Evolutionary conservation across 768 basidiomycete genomes (phyloP), one percentile per base, ranked within the genome.

Genomic region (Lactarius indigo): DNA sequence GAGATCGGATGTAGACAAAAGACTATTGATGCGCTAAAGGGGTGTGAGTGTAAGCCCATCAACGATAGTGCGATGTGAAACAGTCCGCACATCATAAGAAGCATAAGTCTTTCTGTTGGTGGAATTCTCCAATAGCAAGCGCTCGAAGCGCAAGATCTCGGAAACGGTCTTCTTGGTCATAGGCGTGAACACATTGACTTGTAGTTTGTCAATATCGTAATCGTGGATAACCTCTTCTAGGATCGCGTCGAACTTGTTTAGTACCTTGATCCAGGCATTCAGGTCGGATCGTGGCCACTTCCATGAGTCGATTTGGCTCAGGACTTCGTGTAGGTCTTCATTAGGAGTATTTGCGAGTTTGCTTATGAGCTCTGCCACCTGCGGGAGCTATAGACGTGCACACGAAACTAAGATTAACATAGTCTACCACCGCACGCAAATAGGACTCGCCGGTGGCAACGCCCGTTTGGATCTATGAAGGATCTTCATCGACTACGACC

Each of bases 61-160:
- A 20, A 69, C 33, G 44, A 54, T 18, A 69, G 47, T 47, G 39
- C 64, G 57, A 54, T 50, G 47, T 60, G 62, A 64, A 56, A 59
- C 26, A 61, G 57, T n/a, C 81, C 94, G 78, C 78, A 98, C 96
- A 76, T 99, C 97, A 77, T 97, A 99, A 5, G 94, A 96, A 67
- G 86, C 88, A 78, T 90, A 99, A 65, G 95, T 91, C 81, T 98
- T 98, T 73, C 97, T 83, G 75, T 96, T 98, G 47, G 97, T 99
- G 57, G 95, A 96, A 76, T 98, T 97, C 79, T 98, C 97, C 73
- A 99, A 81, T 60, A 99, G 79, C 44, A 98, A 78, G 68, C 92
- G 85, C 79, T 94, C 88, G 70, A 99, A 95, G 70, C 87, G 83
- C 68, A 99, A 84, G 70, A 99, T 89, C 75, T 91, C 88, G 68